Evolutionary conservation across 495 filamentous ascomycete genomes (phyloP).

Genomic region (Apiosordaria backusii): DNA sequence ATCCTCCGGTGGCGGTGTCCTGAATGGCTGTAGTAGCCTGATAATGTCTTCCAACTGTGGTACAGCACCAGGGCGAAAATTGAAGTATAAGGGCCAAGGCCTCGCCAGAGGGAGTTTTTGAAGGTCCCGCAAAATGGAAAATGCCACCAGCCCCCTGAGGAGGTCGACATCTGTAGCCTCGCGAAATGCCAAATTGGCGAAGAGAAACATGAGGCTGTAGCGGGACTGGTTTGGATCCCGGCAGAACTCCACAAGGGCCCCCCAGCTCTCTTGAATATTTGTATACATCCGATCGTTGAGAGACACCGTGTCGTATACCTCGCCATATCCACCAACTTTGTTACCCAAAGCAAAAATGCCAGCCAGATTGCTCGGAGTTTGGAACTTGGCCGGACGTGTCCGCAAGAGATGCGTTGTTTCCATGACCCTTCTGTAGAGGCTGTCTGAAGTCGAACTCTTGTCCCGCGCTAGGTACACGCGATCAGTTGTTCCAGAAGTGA

Average conservation of each 20-base stretch:
- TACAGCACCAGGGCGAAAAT: conserved; percentile 28
- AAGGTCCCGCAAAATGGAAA: conserved; percentile 30
- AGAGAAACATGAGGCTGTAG: conserved; percentile 30
- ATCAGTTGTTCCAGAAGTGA: background rate
- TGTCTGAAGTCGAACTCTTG: conserved; percentile 11
- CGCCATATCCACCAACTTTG: conserved; percentile 37
- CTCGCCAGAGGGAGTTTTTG: conserved; percentile 27
- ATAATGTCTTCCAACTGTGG: conserved; percentile 32
- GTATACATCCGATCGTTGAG: conserved; percentile 29
- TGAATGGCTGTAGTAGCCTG: conserved; percentile 24
- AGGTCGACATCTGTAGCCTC: conserved; percentile 30
- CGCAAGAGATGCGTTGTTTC: conserved; percentile 32
- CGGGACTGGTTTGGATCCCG: conserved; percentile 10
- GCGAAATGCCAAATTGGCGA: conserved; percentile 33
- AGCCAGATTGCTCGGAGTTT: conserved; percentile 22
- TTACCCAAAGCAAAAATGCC: conserved; percentile 27
- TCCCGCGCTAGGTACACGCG: conserved; percentile 26
- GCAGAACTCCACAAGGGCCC: conserved; percentile 34
- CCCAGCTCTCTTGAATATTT: conserved; percentile 38
- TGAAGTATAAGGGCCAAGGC: conserved; percentile 22
- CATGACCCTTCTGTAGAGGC: conserved; percentile 26
- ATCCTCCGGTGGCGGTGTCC: conserved; percentile 19
- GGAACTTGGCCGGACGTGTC: conserved; percentile 20
- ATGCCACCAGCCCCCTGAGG: conserved; percentile 30
- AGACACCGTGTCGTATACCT: conserved; percentile 13